These are phyloP conservation scores for Heliamphora pulchella DNA, from an alignment of 179 eudicot genomes.

Conservation along the genomic window DNA sequence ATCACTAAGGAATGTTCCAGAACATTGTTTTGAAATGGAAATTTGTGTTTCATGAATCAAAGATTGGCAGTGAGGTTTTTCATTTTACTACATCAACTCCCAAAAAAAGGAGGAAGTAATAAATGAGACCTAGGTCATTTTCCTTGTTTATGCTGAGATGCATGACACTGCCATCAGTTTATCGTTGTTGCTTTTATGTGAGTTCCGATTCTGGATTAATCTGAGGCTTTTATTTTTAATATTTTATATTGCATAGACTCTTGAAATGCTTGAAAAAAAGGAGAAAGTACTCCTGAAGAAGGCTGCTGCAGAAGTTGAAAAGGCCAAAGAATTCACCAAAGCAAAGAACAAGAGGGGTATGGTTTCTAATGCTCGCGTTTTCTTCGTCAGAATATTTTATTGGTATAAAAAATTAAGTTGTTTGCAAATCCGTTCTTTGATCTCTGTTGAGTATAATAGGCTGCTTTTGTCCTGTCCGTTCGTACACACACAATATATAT, in stretches of 20 bases:
- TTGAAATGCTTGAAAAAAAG: slow-evolving; percentile 67
- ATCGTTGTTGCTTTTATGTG: neutral
- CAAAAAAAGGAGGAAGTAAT: no score
- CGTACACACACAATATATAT: no score
- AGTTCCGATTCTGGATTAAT: neutral
- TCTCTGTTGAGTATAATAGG: neutral
- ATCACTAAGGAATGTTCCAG: no score
- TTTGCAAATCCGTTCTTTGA: neutral
- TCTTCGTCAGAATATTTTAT: neutral
- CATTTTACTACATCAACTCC: no score
- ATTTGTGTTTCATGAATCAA: no score
- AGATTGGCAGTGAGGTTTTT: no score
- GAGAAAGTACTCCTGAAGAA: slow-evolving; percentile 56
- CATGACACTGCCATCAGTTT: neutral
- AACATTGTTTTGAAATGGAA: no score
- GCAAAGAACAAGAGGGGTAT: slow-evolving; percentile 84
- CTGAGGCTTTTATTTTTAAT: neutral
- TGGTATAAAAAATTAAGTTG: neutral
- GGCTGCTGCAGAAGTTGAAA: slow-evolving; percentile 60
- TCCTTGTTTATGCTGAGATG: neutral
- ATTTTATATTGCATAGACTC: slow-evolving; percentile 38
- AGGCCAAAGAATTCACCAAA: slow-evolving; percentile 66
- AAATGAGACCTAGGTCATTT: no score
- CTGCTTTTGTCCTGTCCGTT: neutral
- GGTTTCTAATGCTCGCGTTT: slow-evolving; percentile 15